Base-by-base conservation (phyloP, 2,329 filamentous ascomycete genomes). In the Sporothrix variecibatus region DNA sequence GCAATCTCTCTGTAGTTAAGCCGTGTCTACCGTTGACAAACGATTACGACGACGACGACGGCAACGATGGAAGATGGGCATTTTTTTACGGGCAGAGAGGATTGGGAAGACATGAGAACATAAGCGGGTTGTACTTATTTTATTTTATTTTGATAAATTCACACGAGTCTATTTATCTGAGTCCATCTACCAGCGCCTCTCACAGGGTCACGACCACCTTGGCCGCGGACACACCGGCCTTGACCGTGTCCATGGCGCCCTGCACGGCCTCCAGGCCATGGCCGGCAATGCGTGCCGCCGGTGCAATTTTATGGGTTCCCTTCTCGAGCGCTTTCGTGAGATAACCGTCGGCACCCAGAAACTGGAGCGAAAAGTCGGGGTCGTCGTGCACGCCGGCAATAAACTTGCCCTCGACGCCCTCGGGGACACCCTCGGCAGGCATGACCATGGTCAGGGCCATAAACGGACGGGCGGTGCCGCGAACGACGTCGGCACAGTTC, bases 351-450 rank as follows among this genome's bases (percentile, higher is more conserved):
- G 17, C 3, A 1, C 60, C 34, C 12, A 60, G 11, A 11, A 71
- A 56, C 23, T 15, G 1, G 40, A 7, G 7, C 65, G 65, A 34
- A n/a, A 69, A 69, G 3, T 26, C 65, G 3, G 23, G 38, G 26
- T 69, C 43, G 26, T 38, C 65, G 43, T 51, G 65, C 43, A 51
- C 43, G 23, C 20, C 65, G 0, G 23, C 65, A 20, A 69, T 38
- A 15, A 69, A 69, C 65, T 53, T 51, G 43, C 65, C 65, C 43
- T 69, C 65, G 43, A 69, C 65, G 6, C 65, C 65, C 26, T 4
- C 65, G 1, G 65, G 65, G 23, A 69, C 4, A 2, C 65, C 65
- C n/a, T 2, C 26, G 15, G 43, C n/a, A 11, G 65, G 65, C 65
- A 69, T 34, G 9, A 23, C 40, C 65, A 69, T 69, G 43, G 65